phyloP scores from a whole-genome alignment of 768 basidiomycete genomes.

The Lactarius evosmus region DNA sequence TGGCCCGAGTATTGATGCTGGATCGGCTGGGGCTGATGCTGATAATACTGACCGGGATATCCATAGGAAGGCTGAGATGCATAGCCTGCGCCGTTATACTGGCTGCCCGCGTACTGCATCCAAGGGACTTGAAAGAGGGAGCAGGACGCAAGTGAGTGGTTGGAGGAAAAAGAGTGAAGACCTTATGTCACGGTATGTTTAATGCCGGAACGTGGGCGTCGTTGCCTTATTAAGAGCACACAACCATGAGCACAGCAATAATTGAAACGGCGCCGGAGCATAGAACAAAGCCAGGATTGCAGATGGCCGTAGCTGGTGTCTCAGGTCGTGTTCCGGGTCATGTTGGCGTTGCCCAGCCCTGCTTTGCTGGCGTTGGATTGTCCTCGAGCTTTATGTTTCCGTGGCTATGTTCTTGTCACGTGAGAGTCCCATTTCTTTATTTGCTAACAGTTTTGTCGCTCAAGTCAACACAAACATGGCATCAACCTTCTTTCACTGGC shows the following conservation, averaged over 20 bases:
- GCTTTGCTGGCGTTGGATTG: background rate
- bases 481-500: conserved; percentile 83
- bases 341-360: background rate
- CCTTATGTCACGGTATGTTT: background rate
- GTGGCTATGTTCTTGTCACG: background rate
- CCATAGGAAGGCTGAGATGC: conserved; percentile 13
- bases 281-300: background rate
- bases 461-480: conserved; percentile 48
- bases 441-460: too few relatives aligned
- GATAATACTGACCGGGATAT: conserved; percentile 21
- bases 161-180: conserved; percentile 18
- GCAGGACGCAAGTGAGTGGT: background rate
- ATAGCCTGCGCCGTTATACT: conserved; percentile 12
- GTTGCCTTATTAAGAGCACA: conserved; percentile 26
- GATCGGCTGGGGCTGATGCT: conserved; percentile 25
- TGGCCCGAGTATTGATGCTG: conserved; percentile 27
- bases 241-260: background rate
- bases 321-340: background rate
- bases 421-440: background rate
- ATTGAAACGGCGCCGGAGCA: background rate
- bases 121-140: background rate
- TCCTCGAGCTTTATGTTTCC: background rate
- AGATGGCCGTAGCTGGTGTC: background rate
- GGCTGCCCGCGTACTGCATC: conserved; percentile 21
- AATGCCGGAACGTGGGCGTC: conserved; percentile 21